phyloP scores from a whole-genome alignment of 257 asterid genomes.

The Cordia subcordata region DNA sequence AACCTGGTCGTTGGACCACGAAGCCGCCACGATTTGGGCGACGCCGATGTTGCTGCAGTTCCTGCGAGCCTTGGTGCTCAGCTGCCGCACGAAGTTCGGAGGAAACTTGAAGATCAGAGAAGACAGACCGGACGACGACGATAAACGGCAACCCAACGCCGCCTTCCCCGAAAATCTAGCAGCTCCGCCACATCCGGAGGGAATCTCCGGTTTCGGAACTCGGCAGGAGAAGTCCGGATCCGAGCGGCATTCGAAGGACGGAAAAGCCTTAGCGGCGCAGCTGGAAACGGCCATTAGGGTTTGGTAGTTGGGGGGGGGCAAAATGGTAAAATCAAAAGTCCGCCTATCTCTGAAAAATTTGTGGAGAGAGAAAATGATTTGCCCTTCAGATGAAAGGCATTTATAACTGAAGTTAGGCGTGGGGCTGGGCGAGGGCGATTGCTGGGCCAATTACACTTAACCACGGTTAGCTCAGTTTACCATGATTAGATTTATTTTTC shows the following conservation, averaged over 20 bases:
- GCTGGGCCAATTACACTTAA: no score
- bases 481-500: no score
- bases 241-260: slow-evolving; percentile 79
- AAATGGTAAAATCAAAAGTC: background rate
- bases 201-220: slow-evolving; percentile 37
- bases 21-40: slow-evolving; percentile 71
- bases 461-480: no score
- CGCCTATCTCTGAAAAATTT: background rate
- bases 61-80: slow-evolving; percentile 62
- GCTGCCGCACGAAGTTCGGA: slow-evolving; percentile 68
- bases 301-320: slow-evolving; percentile 15
- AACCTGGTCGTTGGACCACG: slow-evolving; percentile 53
- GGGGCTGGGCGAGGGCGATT: no score
- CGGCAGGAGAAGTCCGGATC: slow-evolving; percentile 55
- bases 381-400: background rate
- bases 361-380: background rate
- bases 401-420: no score
- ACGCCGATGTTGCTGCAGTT: slow-evolving; percentile 80
- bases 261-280: slow-evolving; percentile 42
- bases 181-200: slow-evolving; percentile 21
- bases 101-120: slow-evolving; percentile 63
- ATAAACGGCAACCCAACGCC: slow-evolving; percentile 18
- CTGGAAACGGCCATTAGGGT: slow-evolving; percentile 69
- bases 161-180: slow-evolving; percentile 30
- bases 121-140: slow-evolving; percentile 32